Conservation (phyloP, 1,284 basidiomycete species). For the Irpex sp. region DNA sequence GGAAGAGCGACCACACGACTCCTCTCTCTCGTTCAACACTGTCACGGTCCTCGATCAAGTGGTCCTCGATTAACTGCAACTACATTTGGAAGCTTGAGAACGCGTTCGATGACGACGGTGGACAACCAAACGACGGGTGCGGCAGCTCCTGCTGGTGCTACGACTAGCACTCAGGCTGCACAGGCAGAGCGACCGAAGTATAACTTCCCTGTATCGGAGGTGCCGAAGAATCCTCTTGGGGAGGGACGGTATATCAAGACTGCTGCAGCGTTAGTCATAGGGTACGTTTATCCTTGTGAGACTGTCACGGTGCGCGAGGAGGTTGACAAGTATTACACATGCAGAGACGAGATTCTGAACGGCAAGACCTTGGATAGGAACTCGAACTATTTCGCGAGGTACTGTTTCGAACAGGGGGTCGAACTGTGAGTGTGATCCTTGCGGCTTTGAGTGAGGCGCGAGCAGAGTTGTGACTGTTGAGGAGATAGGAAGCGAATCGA, state of each 20-base stretch:
- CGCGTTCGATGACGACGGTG: neutral
- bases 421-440: conserved; percentile 59
- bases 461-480: neutral
- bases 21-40: conserved; percentile 13
- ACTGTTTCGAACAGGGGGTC: conserved; percentile 85
- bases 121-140: conserved; percentile 13
- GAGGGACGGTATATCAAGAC: conserved; percentile 68
- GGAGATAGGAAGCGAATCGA: conserved; percentile 76
- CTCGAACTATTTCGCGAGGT: conserved; percentile 80
- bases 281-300: conserved; percentile 38
- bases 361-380: conserved; percentile 90
- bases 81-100: conserved; percentile 2
- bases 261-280: conserved; percentile 73
- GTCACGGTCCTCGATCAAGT: conserved; percentile 9
- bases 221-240: conserved; percentile 62
- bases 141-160: conserved; percentile 3
- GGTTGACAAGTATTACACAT: neutral
- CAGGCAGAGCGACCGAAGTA: conserved; percentile 8
- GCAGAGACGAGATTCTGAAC: conserved; percentile 80
- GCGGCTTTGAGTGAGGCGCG: neutral
- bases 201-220: conserved; percentile 50
- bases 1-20: conserved; percentile 12
- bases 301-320: neutral
- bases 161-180: neutral
- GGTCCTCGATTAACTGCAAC: neutral